Evolutionary conservation across 345 rosid species (phyloP).

Genomic region (Salix caprea): DNA sequence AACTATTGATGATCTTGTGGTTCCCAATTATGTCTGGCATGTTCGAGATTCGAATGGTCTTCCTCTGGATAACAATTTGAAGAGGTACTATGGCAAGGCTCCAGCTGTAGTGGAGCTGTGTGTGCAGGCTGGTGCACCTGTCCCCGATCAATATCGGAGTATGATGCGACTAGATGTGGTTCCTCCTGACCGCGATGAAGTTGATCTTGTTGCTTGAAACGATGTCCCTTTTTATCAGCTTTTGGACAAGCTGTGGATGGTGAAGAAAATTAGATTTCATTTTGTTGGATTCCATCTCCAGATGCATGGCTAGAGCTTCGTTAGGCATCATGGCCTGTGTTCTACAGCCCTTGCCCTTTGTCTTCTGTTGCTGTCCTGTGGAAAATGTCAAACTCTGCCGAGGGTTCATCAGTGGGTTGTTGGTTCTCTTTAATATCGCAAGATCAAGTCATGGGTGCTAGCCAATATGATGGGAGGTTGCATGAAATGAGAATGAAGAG

Average conservation of each 20-base stretch:
- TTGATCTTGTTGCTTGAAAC: slow-evolving; percentile 41
- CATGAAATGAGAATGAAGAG: too few relatives aligned
- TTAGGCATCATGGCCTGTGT: too few relatives aligned
- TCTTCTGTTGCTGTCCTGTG: too few relatives aligned
- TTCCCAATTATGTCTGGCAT: slow-evolving; percentile 86
- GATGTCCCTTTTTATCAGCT: background rate
- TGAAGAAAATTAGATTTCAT: background rate
- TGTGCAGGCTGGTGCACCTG: slow-evolving; percentile 64
- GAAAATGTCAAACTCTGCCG: too few relatives aligned
- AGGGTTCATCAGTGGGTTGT: too few relatives aligned
- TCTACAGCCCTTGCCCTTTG: too few relatives aligned
- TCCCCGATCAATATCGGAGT: slow-evolving; percentile 62
- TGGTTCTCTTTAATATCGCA: too few relatives aligned
- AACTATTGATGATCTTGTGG: slow-evolving; percentile 58
- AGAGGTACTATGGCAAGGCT: slow-evolving; percentile 82
- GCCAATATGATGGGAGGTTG: too few relatives aligned
- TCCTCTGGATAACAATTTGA: slow-evolving; percentile 55
- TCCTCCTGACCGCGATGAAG: slow-evolving; percentile 70
- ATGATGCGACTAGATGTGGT: slow-evolving; percentile 91
- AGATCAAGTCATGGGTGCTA: too few relatives aligned
- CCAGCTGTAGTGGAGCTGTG: slow-evolving; percentile 79
- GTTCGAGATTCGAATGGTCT: slow-evolving; percentile 49
- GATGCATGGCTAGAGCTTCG: background rate
- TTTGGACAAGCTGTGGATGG: background rate
- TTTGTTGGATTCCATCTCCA: background rate